Conservation (phyloP, 169 alveolate species). For the Theileria parva region DNA sequence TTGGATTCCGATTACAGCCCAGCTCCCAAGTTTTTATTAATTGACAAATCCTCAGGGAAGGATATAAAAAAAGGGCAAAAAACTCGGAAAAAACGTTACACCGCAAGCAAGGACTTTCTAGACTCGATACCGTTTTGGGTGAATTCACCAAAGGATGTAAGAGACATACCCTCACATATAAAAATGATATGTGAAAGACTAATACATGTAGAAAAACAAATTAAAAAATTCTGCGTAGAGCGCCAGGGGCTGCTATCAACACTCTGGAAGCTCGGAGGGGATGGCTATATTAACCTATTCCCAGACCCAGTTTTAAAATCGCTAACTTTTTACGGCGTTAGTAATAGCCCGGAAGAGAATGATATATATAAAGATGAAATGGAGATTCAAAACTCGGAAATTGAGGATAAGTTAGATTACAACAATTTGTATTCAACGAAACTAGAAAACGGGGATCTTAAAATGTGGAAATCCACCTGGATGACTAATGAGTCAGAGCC, state of each 20-base stretch:
- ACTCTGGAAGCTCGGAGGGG: constrained; percentile 29
- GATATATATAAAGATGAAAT: not conserved
- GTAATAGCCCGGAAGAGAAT: not conserved
- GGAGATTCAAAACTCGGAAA: constrained; percentile 7
- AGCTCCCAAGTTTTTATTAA: not conserved
- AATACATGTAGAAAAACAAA: constrained; percentile 58
- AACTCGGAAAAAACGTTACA: constrained; percentile 4
- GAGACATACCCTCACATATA: constrained; percentile 43
- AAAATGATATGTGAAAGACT: constrained; percentile 42
- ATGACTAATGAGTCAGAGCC: constrained; percentile 9
- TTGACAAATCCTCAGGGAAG: not conserved
- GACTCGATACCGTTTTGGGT: constrained; percentile 51
- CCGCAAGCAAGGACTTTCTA: constrained; percentile 17
- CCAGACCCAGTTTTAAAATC: constrained; percentile 37
- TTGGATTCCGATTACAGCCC: not conserved
- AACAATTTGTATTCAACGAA: not conserved
- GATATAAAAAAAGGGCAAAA: not conserved
- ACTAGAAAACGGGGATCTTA: not conserved
- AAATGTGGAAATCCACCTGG: constrained; percentile 32
- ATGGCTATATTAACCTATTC: constrained; percentile 13
- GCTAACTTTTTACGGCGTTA: not conserved
- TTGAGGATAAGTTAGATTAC: constrained; percentile 19
- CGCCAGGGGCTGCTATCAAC: constrained; percentile 49
- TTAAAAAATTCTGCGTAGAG: constrained; percentile 43
- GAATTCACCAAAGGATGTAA: constrained; percentile 56